Conservation (phyloP, 2,329 filamentous ascomycete species). For the Pseudophaeomoniella oleicola region DNA sequence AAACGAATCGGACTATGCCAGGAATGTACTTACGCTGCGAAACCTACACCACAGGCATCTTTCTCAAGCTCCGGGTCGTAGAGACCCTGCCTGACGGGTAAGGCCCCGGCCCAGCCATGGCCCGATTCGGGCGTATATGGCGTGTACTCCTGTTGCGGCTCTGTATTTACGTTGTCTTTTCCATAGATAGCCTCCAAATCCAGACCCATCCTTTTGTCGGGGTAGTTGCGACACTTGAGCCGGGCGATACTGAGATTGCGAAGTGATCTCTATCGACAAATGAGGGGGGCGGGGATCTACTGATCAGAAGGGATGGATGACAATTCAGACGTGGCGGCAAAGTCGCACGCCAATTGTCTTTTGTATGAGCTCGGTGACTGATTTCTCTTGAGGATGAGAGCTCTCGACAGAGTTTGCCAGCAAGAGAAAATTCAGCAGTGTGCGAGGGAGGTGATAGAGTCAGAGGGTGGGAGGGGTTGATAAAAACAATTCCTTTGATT, state of each 20-base stretch:
- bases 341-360: background rate
- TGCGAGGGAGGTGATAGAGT: background rate
- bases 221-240: no score
- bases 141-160: conserved; percentile 31
- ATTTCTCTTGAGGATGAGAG: background rate
- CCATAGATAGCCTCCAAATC: conserved; percentile 32
- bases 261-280: background rate
- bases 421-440: background rate
- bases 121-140: conserved; percentile 42
- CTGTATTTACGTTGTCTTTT: conserved; percentile 27
- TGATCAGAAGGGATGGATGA: background rate
- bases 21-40: conserved; percentile 62
- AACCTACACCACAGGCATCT: conserved; percentile 98
- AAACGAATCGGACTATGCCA: background rate
- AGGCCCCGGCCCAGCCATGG: conserved; percentile 89
- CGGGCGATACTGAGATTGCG: conserved; percentile 22
- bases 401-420: background rate
- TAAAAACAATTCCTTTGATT: background rate
- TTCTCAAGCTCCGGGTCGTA: conserved; percentile 95
- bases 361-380: background rate
- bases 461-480: background rate
- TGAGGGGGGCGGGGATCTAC: background rate
- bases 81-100: conserved; percentile 95
- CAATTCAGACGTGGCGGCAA: background rate
- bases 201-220: conserved; percentile 36